Conservation (phyloP, 495 filamentous ascomycete species). For the Penicillium tannophilum region DNA sequence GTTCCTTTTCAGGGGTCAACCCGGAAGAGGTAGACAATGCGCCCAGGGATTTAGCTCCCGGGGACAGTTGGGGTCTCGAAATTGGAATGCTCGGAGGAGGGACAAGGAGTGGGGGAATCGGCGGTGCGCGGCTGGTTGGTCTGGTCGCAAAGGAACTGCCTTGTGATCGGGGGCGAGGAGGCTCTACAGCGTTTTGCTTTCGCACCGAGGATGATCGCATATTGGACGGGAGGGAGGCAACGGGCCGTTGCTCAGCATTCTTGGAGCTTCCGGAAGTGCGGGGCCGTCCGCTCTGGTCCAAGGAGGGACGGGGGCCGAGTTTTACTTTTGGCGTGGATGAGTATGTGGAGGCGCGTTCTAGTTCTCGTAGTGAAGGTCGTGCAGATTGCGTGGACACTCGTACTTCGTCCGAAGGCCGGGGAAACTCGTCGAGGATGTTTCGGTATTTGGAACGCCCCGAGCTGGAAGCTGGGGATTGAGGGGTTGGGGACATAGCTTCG, state of each 20-base stretch:
- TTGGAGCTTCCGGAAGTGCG: constrained; percentile 57
- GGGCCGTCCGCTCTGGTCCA: constrained; percentile 66
- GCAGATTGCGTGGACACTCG: constrained; percentile 65
- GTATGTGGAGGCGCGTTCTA: constrained; percentile 57
- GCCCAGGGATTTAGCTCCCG: constrained; percentile 52
- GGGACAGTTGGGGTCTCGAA: constrained; percentile 51
- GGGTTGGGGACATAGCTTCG: constrained; percentile 21
- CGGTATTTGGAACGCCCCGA: constrained; percentile 24
- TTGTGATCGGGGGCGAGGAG: constrained; percentile 46
- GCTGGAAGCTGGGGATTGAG: constrained; percentile 17
- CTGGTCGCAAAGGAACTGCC: constrained; percentile 41
- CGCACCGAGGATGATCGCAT: constrained; percentile 51
- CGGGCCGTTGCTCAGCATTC: constrained; percentile 60
- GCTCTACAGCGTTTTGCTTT: constrained; percentile 31
- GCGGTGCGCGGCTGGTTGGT: constrained; percentile 41
- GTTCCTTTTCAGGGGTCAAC: constrained; percentile 85
- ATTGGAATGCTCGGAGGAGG: constrained; percentile 52
- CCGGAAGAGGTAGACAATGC: constrained; percentile 54
- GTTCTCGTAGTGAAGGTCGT: constrained; percentile 60
- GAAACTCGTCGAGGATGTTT: constrained; percentile 43
- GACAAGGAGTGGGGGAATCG: constrained; percentile 46
- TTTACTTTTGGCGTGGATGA: constrained; percentile 69
- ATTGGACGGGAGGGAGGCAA: constrained; percentile 65
- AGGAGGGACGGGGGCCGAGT: constrained; percentile 77
- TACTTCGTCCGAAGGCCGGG: constrained; percentile 40